Evolutionary conservation across 1,139 yeast species (phyloP), one percentile per base, ranked within the genome.

Genomic region (Pichia sp.): DNA sequence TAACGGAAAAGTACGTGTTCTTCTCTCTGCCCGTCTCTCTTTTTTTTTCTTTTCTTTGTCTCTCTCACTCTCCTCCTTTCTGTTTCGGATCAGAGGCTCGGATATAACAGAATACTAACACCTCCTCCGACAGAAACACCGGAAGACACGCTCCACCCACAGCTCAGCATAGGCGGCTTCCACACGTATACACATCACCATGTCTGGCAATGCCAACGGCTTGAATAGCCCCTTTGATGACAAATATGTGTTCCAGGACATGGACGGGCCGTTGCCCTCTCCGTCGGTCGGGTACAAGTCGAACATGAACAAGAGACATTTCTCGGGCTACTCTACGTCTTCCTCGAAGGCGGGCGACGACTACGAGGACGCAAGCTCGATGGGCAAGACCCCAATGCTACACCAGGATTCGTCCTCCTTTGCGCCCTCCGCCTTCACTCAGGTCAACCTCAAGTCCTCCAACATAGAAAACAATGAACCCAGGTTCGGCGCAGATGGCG

Each of bases 151-250:
- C n/a, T n/a, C n/a, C n/a, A n/a, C n/a, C n/a, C n/a, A n/a, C n/a
- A n/a, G n/a, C n/a, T n/a, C n/a, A n/a, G n/a, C n/a, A 25, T 25
- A 25, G 28, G 28, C 9, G 28, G 8, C 9, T 25, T 25, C 28
- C 28, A 25, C 28, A 25, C 28, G 9, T 9, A 25, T 25, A 25
- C 28, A 9, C 28, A 25, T 3, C 34, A 46, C 28, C 39, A 51
- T 51, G 54, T 51, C 54, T 25, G 39, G 34, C 10, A 50, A 46
- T 22, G 39, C 26, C 2, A 46, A 50, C 36, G 36, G 28, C 13
- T 28, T 40, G 2, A 41, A 47, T 26, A 63, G 66, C 40, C 68
- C 68, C 1, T 65, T 65, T 56, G 65, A 62, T 50, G 68, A 65
- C 51, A 61, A 60, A 31, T 60, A 55, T 46, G 60, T 57, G 30